Conservation (phyloP, 75 land plant species). For the Pinus tabuliformis region DNA sequence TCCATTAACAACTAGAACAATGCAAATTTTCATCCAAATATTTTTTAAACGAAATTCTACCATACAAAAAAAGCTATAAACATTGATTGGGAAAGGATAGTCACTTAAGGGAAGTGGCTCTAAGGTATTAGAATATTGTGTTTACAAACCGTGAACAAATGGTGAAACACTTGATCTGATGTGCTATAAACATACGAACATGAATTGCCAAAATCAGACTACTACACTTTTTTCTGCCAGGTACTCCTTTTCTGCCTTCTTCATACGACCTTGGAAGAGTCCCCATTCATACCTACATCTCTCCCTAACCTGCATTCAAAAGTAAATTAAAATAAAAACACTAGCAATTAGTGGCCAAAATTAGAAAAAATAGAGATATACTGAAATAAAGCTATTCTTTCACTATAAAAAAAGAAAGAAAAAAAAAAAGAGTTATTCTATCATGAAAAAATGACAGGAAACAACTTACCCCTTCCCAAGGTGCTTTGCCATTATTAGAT, state of each 20-base stretch:
- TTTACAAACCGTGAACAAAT: no score
- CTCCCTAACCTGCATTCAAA: slow-evolving; percentile 61
- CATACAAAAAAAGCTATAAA: no score
- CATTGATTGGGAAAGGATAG: no score
- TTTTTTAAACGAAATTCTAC: no score
- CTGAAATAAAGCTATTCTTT: not conserved
- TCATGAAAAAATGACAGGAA: not conserved
- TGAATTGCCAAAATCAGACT: no score
- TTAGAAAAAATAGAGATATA: not conserved
- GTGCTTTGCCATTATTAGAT: slow-evolving; percentile 53
- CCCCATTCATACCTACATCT: slow-evolving; percentile 78
- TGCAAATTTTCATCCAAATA: no score
- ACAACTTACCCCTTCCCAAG: slow-evolving; percentile 84
- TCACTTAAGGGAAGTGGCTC: no score
- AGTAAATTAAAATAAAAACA: not conserved
- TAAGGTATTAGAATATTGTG: no score
- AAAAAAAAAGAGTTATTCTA: not conserved
- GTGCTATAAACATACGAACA: no score
- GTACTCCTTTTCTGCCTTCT: slow-evolving; percentile 40
- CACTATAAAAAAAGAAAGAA: not conserved
- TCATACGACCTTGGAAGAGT: slow-evolving; percentile 44
- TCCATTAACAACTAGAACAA: no score
- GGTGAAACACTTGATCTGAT: no score
- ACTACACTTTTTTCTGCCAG: no score
- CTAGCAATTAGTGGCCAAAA: not conserved